These are phyloP conservation scores for Xylaria sp. DNA, from an alignment of 2,329 filamentous ascomycete species.

Conservation along the genomic window DNA sequence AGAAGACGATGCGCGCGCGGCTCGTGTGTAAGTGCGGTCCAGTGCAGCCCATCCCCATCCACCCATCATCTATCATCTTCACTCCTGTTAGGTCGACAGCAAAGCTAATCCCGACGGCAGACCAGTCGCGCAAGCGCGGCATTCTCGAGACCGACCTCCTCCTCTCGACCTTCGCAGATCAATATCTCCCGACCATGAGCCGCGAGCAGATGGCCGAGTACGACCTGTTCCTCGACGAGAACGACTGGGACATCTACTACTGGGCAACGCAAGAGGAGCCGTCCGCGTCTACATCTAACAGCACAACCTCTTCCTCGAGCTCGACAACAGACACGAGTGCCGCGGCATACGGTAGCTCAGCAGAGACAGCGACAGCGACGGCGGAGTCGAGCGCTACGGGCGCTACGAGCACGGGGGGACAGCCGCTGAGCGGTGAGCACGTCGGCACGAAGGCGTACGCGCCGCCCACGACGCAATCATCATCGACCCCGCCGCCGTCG, in stretches of 20 bases:
- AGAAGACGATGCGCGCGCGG: constrained; percentile 84
- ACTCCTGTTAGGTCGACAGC: background rate
- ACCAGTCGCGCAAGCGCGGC: constrained; percentile 95
- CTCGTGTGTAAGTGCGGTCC: constrained; percentile 65
- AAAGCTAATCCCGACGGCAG: constrained; percentile 53
- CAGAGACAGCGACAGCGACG: constrained; percentile 20
- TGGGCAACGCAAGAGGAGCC: constrained; percentile 90
- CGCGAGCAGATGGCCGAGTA: constrained; percentile 77
- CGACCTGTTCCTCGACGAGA: constrained; percentile 94
- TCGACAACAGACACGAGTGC: constrained; percentile 48
- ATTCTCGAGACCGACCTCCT: constrained; percentile 95
- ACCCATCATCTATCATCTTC: constrained; percentile 1
- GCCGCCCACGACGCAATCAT: background rate
- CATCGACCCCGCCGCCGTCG: constrained; percentile 31
- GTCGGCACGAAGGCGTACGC: constrained; percentile 34
- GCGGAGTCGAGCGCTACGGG: constrained; percentile 16
- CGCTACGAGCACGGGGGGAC: constrained; percentile 40
- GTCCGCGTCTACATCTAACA: constrained; percentile 35
- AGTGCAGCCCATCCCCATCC: background rate
- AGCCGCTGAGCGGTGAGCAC: constrained; percentile 34
- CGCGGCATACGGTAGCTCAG: constrained; percentile 48
- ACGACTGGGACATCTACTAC: constrained; percentile 99
- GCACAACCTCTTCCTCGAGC: constrained; percentile 21
- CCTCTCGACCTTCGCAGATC: constrained; percentile 91
- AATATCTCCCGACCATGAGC: constrained; percentile 76